Conservation (phyloP, 306 rosid genomes). For the Cicer cuneatum region DNA sequence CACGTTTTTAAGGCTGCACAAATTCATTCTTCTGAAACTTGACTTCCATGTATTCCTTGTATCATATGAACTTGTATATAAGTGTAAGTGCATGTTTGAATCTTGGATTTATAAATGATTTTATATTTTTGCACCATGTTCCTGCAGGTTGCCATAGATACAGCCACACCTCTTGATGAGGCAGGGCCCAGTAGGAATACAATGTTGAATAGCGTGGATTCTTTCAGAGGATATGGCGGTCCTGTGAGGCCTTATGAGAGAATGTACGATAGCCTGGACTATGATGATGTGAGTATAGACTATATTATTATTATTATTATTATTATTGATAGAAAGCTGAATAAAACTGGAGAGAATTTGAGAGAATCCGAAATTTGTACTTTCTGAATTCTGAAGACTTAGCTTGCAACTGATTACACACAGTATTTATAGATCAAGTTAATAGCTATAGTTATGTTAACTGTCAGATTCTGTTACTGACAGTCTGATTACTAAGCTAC, state of each 20-base stretch:
- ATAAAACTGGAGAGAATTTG: constrained; percentile 10
- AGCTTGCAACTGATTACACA: constrained; percentile 9
- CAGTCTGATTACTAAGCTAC: constrained; percentile 16
- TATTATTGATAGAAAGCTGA: neutral
- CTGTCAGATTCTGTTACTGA: neutral
- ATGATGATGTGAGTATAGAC: constrained; percentile 77
- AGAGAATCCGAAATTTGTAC: constrained; percentile 2
- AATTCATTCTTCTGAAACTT: constrained; percentile 6
- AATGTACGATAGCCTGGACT: constrained; percentile 90
- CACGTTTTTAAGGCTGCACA: neutral
- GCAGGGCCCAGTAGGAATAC: constrained; percentile 75
- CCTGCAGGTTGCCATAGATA: constrained; percentile 70
- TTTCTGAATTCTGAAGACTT: constrained; percentile 14
- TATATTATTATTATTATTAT: neutral
- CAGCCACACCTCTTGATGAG: constrained; percentile 91
- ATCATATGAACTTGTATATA: constrained; percentile 6
- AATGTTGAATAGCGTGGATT: constrained; percentile 63
- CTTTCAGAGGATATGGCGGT: constrained; percentile 70
- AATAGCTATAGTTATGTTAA: neutral
- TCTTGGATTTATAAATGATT: constrained; percentile 1
- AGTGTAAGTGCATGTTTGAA: neutral
- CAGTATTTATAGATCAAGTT: neutral
- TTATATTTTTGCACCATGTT: constrained; percentile 26
- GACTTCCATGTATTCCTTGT: constrained; percentile 13
- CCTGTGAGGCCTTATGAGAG: constrained; percentile 65